phyloP scores from a whole-genome alignment of 441 rosid species.

The Omphalea diandra region DNA sequence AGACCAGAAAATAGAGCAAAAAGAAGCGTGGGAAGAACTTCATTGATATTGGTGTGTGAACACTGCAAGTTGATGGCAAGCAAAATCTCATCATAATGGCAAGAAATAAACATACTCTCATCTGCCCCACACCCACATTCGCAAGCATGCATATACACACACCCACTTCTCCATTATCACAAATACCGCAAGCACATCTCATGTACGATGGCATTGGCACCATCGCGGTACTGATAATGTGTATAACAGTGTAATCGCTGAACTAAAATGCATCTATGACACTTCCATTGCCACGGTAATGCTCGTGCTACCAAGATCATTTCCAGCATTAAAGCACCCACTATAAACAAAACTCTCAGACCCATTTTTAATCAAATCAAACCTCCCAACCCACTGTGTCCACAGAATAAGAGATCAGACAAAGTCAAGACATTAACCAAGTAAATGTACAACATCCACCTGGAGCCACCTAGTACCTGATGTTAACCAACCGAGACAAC shows the following conservation, averaged over 20 bases:
- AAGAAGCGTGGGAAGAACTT: conserved; percentile 99
- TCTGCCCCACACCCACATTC: background rate
- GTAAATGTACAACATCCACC: background rate
- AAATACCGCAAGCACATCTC: background rate
- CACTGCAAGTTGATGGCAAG: conserved; percentile 53
- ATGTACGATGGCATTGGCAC: background rate
- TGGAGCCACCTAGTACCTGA: background rate
- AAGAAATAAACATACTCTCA: conserved; percentile 1
- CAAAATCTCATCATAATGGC: conserved; percentile 23
- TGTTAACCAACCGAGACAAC: background rate
- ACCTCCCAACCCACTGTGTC: background rate
- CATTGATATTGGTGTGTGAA: conserved; percentile 96
- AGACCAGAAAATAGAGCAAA: conserved; percentile 90
- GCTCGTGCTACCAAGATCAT: background rate
- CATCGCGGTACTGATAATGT: too few species aligned
- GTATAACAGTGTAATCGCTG: background rate
- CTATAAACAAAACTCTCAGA: background rate
- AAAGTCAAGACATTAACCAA: background rate
- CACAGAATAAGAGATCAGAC: background rate
- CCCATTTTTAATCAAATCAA: background rate
- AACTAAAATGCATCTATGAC: too few species aligned
- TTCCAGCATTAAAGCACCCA: background rate
- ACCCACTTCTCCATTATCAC: background rate
- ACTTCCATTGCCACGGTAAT: background rate
- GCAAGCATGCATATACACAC: background rate